Conservation (phyloP, 129 eudicot genomes). For the Arctium lappa region DNA sequence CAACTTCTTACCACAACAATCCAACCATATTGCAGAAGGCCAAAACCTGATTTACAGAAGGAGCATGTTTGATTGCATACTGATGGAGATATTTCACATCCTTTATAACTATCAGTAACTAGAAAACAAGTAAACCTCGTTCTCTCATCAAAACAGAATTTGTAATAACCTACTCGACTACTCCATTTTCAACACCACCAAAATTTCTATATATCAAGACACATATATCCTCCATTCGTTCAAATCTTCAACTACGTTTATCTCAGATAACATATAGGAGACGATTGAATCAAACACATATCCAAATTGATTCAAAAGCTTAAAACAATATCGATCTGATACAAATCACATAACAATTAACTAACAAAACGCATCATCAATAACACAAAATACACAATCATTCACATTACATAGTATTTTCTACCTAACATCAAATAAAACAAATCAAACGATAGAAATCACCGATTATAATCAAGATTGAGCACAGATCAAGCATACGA, state of each 20-base stretch:
- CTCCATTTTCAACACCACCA: neutral
- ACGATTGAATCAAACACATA: neutral
- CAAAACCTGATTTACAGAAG: no score
- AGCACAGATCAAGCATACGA: neutral
- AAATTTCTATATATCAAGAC: neutral
- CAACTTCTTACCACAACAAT: no score
- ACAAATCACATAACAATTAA: neutral
- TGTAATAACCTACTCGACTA: neutral
- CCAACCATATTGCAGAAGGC: no score
- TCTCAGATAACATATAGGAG: neutral
- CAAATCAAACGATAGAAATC: neutral
- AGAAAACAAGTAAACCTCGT: neutral
- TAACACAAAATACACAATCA: conserved; percentile 4
- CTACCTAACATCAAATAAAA: neutral
- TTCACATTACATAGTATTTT: neutral
- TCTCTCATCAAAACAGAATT: neutral
- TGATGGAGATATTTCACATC: neutral
- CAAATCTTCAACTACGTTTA: neutral
- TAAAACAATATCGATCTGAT: neutral
- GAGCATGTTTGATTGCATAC: no score
- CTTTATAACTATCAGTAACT: neutral
- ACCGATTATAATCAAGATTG: conserved; percentile 15
- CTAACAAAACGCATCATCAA: neutral
- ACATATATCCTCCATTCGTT: neutral
- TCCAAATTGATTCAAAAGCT: conserved; percentile 3